phyloP scores from a whole-genome alignment of 352 stramenopile genomes.

The Pythium biforme region DNA sequence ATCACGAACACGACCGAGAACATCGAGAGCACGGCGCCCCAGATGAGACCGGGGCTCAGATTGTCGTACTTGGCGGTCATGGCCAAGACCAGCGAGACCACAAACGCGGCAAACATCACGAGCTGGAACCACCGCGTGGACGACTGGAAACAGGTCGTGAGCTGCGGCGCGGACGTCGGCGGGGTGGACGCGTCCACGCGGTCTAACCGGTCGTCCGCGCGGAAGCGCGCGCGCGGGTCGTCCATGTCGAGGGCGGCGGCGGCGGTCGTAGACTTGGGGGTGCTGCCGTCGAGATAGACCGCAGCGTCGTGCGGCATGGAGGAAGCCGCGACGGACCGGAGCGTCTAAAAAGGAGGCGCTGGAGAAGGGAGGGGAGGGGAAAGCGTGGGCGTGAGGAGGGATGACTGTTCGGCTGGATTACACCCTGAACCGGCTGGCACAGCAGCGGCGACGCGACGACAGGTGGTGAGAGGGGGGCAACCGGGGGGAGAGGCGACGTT shows the following conservation, averaged over 20 bases:
- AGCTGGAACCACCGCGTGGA: constrained; percentile 85
- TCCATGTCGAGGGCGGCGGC: constrained; percentile 4
- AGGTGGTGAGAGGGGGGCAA: background rate
- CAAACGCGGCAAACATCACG: constrained; percentile 79
- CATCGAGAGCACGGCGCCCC: constrained; percentile 75
- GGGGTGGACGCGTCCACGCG: constrained; percentile 1
- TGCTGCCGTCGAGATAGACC: constrained; percentile 23
- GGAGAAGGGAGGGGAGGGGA: background rate
- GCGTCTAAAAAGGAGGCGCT: background rate
- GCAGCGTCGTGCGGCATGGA: background rate
- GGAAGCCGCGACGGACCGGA: no score
- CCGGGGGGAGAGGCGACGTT: background rate
- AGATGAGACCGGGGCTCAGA: constrained; percentile 79
- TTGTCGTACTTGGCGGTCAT: constrained; percentile 71
- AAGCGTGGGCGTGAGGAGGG: background rate
- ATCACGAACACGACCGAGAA: constrained; percentile 90
- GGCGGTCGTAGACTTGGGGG: constrained; percentile 22
- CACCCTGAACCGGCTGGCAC: constrained; percentile 6
- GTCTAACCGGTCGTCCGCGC: background rate
- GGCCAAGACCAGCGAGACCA: constrained; percentile 54
- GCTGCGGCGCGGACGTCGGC: constrained; percentile 8
- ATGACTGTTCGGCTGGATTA: constrained; percentile 4
- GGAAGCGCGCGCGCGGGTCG: background rate
- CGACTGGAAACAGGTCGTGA: constrained; percentile 65
- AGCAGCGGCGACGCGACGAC: constrained; percentile 13